phyloP scores from a whole-genome alignment of 345 rosid genomes.

The Geranium rotundifolium region DNA sequence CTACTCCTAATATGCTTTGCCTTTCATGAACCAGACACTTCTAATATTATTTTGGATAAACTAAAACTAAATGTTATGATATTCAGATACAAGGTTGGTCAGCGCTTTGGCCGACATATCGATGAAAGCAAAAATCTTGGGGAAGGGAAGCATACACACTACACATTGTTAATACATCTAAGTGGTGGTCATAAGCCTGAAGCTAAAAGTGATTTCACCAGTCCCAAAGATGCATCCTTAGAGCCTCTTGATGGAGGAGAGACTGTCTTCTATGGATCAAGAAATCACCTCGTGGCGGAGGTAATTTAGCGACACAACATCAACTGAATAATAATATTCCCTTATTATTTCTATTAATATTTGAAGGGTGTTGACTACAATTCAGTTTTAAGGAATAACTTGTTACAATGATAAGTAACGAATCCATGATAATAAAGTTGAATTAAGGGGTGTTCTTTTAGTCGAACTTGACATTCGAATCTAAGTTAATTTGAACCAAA shows the following conservation, averaged over 20 bases:
- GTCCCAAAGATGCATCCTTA: constrained; percentile 25
- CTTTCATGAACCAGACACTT: no score
- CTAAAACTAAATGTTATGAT: constrained; percentile 5
- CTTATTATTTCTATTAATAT: neutral
- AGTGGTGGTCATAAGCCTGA: constrained; percentile 49
- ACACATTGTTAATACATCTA: constrained; percentile 75
- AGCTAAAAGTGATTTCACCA: constrained; percentile 25
- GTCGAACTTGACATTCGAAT: no score
- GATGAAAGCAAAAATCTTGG: constrained; percentile 76
- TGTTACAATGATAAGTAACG: no score
- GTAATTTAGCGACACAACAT: no score
- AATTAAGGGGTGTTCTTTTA: no score
- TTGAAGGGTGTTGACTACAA: neutral
- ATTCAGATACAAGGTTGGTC: constrained; percentile 75
- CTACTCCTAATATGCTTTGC: neutral
- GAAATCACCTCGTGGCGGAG: constrained; percentile 70
- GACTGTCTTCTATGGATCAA: constrained; percentile 77
- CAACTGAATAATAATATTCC: no score
- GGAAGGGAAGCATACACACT: constrained; percentile 57
- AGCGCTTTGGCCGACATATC: constrained; percentile 74
- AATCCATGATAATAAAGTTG: no score
- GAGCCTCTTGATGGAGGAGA: constrained; percentile 78
- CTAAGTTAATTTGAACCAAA: no score
- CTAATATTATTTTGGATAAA: constrained; percentile 1
- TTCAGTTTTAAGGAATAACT: no score